These are phyloP conservation scores for Curvularia sp. DNA, from an alignment of 2,329 filamentous ascomycete genomes.

Conservation along the genomic window DNA sequence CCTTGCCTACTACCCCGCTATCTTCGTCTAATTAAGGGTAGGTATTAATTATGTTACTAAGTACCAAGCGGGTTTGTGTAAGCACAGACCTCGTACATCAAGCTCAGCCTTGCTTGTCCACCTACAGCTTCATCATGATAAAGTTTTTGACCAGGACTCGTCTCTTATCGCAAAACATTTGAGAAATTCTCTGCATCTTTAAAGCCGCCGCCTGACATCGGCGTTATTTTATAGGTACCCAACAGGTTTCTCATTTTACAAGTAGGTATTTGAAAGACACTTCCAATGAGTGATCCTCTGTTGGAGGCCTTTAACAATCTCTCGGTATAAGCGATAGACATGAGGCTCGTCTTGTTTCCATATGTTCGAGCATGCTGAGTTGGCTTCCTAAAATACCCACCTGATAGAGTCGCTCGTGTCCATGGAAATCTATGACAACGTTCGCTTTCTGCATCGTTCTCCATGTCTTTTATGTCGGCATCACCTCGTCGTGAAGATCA, in stretches of 20 bases:
- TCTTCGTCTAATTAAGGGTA: neutral
- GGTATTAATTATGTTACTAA: neutral
- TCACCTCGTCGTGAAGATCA: neutral
- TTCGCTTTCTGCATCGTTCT: neutral
- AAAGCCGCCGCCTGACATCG: too few species aligned
- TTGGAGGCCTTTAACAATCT: too few species aligned
- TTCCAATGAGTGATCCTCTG: neutral
- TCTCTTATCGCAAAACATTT: too few species aligned
- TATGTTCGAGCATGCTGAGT: neutral
- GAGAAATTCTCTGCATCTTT: too few species aligned
- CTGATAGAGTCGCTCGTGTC: neutral
- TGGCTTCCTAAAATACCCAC: neutral
- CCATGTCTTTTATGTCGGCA: neutral
- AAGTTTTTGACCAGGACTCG: neutral
- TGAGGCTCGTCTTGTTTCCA: neutral
- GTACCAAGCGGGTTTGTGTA: neutral
- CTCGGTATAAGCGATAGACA: neutral
- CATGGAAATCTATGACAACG: neutral
- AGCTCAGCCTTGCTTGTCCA: neutral
- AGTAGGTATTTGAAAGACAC: too few species aligned
- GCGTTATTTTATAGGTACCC: too few species aligned
- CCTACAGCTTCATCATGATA: neutral
- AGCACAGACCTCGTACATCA: neutral
- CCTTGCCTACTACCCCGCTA: slow-evolving; percentile 3
- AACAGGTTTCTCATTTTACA: too few species aligned